Evolutionary conservation across 2,329 filamentous ascomycete species (phyloP).

Genomic region (Diplodia scrobiculata): DNA sequence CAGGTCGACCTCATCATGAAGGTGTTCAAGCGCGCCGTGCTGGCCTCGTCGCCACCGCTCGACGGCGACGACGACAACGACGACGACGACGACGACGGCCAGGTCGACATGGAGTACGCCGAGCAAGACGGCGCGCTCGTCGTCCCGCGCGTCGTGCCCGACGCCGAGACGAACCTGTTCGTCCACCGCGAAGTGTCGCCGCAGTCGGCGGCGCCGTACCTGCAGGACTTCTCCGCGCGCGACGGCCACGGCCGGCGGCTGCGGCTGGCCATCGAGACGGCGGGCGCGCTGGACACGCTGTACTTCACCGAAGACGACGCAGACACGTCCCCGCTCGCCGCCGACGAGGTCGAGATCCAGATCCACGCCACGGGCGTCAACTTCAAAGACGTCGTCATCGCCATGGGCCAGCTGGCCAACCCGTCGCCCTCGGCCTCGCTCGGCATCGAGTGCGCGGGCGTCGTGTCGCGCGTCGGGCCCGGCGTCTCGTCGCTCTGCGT

Average conservation of each 20-base stretch:
- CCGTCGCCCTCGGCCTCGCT: constrained; percentile 32
- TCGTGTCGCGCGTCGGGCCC: constrained; percentile 31
- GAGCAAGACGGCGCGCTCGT: constrained; percentile 17
- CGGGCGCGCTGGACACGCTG: constrained; percentile 24
- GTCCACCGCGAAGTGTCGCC: constrained; percentile 10
- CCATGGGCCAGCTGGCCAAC: constrained; percentile 32
- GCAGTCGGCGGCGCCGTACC: constrained; percentile 2
- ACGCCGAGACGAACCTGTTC: constrained; percentile 19
- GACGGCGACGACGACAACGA: background rate
- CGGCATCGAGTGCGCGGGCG: constrained; percentile 33
- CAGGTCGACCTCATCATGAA: constrained; percentile 18
- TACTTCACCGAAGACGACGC: constrained; percentile 26
- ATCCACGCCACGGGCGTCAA: constrained; percentile 27
- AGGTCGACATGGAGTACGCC: constrained; percentile 25
- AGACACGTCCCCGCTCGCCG: constrained; percentile 22
- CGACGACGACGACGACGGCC: background rate
- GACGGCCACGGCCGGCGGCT: background rate
- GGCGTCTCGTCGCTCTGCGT: constrained; percentile 26
- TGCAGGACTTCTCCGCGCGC: constrained; percentile 11
- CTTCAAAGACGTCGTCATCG: constrained; percentile 31
- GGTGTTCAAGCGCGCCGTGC: constrained; percentile 10
- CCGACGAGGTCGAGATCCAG: constrained; percentile 38
- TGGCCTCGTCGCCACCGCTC: background rate
- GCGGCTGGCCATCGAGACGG: constrained; percentile 10
- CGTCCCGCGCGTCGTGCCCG: constrained; percentile 21